Percentiles rank a stretch among this genome's conserved stretches.
These are phyloP conservation scores for button mushroom (Agaricus bisporus) DNA, from an alignment of 768 basidiomycete species.

Conservation along the genomic window DNA sequence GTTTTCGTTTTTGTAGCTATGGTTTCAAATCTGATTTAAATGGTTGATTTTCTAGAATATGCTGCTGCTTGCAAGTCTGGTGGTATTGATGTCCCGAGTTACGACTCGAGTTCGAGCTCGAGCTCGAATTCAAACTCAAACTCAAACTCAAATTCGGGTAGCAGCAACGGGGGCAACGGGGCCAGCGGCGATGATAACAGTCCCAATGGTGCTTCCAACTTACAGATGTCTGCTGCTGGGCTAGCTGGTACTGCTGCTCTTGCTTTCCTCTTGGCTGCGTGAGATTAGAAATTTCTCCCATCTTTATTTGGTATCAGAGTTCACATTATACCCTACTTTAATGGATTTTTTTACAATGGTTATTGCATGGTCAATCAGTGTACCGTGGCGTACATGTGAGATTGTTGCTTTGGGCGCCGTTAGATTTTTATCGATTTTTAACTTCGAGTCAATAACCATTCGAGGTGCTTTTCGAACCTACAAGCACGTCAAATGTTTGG, in stretches of 20 bases:
- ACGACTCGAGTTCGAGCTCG: neutral
- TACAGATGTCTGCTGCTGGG: neutral
- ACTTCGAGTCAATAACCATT: no score
- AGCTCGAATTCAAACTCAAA: neutral
- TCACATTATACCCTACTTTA: neutral
- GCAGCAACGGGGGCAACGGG: neutral
- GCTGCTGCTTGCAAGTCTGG: conserved; percentile 1
- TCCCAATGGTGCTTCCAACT: neutral
- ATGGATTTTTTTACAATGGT: no score
- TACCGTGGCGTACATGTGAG: no score
- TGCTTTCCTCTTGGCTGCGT: neutral
- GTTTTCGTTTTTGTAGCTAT: neutral
- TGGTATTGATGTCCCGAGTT: neutral
- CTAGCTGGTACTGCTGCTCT: neutral
- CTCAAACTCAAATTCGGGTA: neutral
- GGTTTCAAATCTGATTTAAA: neutral
- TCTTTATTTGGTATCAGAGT: neutral
- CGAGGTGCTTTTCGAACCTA: no score
- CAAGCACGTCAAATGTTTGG: no score
- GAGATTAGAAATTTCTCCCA: neutral
- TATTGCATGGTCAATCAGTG: no score
- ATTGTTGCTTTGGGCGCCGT: no score
- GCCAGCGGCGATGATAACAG: neutral
- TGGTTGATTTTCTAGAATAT: neutral
- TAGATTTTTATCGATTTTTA: no score